A percentile compares a stretch with the other conserved stretches of the same genome.
These are phyloP conservation scores for Penicillium concentricum DNA, from an alignment of 2,329 filamentous ascomycete genomes.

Conservation along the genomic window DNA sequence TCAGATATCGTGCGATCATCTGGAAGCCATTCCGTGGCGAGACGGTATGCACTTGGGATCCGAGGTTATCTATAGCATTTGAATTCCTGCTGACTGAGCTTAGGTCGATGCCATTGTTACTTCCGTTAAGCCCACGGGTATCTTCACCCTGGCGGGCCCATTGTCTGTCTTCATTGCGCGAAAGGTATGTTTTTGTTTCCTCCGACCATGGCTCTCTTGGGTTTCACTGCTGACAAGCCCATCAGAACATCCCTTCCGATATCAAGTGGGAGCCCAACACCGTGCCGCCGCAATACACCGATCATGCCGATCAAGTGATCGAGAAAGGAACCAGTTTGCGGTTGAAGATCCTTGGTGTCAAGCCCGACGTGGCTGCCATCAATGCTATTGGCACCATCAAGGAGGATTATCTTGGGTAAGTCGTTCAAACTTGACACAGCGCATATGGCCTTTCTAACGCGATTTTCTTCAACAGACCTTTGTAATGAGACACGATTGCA, in stretches of 20 bases:
- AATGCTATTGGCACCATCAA: slow-evolving; percentile 98
- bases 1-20: slow-evolving; percentile 91
- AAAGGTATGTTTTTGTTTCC: slow-evolving; percentile 59
- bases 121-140: slow-evolving; percentile 83
- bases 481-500: slow-evolving; percentile 30
- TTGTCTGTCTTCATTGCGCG: slow-evolving; percentile 56
- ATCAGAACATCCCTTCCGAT: slow-evolving; percentile 70
- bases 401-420: slow-evolving; percentile 58
- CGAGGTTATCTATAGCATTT: not conserved
- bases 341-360: slow-evolving; percentile 88
- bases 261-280: slow-evolving; percentile 95
- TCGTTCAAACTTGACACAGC: not conserved
- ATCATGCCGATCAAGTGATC: slow-evolving; percentile 90
- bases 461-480: slow-evolving; percentile 23
- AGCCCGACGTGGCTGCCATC: slow-evolving; percentile 91
- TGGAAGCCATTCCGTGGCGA: slow-evolving; percentile 98
- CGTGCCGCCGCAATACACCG: slow-evolving; percentile 93
- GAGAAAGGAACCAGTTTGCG: slow-evolving; percentile 91
- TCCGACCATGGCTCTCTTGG: not conserved
- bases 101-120: slow-evolving; percentile 93
- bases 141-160: slow-evolving; percentile 60
- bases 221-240: slow-evolving; percentile 12
- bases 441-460: slow-evolving; percentile 12
- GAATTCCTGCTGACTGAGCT: slow-evolving; percentile 28
- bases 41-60: slow-evolving; percentile 64